Evolutionary conservation across 768 basidiomycete genomes (phyloP).

Genomic region (Tephrocybe rancida): DNA sequence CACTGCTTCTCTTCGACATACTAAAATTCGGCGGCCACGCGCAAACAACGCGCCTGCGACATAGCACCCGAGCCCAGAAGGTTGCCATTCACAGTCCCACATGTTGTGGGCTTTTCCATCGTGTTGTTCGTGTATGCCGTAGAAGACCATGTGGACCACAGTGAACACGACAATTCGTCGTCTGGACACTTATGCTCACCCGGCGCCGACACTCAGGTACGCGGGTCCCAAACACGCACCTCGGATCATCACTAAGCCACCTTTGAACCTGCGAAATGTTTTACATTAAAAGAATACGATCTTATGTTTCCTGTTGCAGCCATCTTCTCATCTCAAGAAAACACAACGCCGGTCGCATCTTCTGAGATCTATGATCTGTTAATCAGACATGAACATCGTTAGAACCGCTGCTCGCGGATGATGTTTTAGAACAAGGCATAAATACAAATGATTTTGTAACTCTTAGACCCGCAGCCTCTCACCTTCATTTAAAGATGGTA

Average conservation of each 20-base stretch:
- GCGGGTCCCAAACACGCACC: constrained; percentile 13
- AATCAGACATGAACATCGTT: not conserved
- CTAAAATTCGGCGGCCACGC: not conserved
- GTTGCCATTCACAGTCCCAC: not conserved
- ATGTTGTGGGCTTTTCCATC: constrained; percentile 8
- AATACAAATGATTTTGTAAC: constrained; percentile 1
- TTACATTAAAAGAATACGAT: not conserved
- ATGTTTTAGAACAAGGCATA: constrained; percentile 3
- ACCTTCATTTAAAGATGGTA: not conserved
- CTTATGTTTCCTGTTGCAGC: not conserved
- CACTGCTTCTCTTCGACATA: not conserved
- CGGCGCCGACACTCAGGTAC: constrained; percentile 9
- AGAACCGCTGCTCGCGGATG: constrained; percentile 14
- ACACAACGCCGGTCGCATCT: constrained; percentile 5
- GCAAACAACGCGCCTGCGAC: not conserved
- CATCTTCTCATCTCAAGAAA: constrained; percentile 9
- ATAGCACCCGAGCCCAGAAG: not conserved
- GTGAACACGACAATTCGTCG: constrained; percentile 8
- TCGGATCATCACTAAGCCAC: constrained; percentile 14
- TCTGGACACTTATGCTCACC: not conserved
- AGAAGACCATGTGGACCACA: constrained; percentile 11
- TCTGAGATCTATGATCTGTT: not conserved
- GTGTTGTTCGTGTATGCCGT: not conserved
- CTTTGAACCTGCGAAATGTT: constrained; percentile 5
- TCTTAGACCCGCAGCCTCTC: constrained; percentile 12